Percentiles rank a stretch among this genome's conserved stretches.
These are phyloP conservation scores for Chalciporus sphaerocephalus DNA, from an alignment of 768 basidiomycete genomes.

Conservation along the genomic window DNA sequence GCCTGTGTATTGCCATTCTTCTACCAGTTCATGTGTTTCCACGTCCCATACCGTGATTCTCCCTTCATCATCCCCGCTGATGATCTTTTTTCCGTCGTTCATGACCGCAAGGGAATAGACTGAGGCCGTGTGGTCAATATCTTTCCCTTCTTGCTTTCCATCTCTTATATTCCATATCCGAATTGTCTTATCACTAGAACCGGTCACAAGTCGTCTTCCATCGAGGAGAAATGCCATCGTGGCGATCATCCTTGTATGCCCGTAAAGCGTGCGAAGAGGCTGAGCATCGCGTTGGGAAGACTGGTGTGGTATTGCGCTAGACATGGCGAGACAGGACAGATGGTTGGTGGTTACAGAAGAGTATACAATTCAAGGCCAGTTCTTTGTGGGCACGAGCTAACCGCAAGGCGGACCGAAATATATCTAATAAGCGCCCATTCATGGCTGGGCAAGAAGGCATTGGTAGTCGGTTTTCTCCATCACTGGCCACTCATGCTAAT, in stretches of 20 bases:
- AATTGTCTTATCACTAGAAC: not conserved
- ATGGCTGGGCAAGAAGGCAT: no score
- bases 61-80: not conserved
- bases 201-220: conserved; percentile 1
- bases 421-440: no score
- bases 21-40: not conserved
- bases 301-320: no score
- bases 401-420: no score
- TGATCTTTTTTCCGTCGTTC: not conserved
- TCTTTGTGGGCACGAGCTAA: no score
- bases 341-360: no score
- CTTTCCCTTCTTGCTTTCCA: not conserved
- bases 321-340: no score
- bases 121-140: not conserved
- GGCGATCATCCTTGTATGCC: not conserved
- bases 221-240: conserved; percentile 1
- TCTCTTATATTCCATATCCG: not conserved
- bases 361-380: no score
- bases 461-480: not conserved
- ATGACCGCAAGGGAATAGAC: not conserved
- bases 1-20: not conserved
- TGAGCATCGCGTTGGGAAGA: no score
- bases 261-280: not conserved
- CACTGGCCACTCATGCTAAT: not conserved
- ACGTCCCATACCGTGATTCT: conserved; percentile 3